Conservation (phyloP, 495 filamentous ascomycete genomes). For the Trichoderma reesei region DNA sequence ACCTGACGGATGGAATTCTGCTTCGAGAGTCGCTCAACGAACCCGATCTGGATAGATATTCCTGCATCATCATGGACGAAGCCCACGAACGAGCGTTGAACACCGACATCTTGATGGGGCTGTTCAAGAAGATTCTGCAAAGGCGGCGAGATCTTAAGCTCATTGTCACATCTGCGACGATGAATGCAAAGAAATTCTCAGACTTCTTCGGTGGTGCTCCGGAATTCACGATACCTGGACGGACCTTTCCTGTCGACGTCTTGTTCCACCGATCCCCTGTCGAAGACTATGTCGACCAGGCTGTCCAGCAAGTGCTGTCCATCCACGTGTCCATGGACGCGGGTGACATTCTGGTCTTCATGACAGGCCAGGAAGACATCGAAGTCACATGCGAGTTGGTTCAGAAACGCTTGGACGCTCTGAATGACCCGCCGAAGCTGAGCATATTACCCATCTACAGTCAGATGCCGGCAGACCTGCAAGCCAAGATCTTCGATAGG, state of each 20-base stretch:
- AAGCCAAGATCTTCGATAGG: conserved; percentile 94
- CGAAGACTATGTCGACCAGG: conserved; percentile 95
- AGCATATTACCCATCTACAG: conserved; percentile 97
- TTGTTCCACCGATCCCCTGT: conserved; percentile 93
- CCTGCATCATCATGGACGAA: conserved; percentile 99
- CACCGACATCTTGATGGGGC: conserved; percentile 93
- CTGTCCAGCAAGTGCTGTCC: conserved; percentile 92
- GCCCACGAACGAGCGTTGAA: conserved; percentile 95
- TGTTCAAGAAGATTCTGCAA: conserved; percentile 93
- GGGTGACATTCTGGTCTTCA: conserved; percentile 96
- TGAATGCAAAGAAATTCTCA: conserved; percentile 95
- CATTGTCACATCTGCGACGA: conserved; percentile 96
- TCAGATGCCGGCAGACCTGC: conserved; percentile 97
- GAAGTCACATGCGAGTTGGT: conserved; percentile 91
- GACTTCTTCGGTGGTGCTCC: conserved; percentile 97
- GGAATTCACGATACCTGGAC: conserved; percentile 91
- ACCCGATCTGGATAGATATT: conserved; percentile 89
- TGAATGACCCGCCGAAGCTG: conserved; percentile 92
- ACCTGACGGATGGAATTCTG: conserved; percentile 98
- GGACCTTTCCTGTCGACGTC: conserved; percentile 95
- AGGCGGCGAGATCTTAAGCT: conserved; percentile 85
- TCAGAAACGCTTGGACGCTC: conserved; percentile 74
- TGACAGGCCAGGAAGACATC: conserved; percentile 99
- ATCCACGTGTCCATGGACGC: conserved; percentile 89
- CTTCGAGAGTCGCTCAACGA: conserved; percentile 88